phyloP scores from a whole-genome alignment of 140 eudicot genomes.

The Ambrosia hybrid region DNA sequence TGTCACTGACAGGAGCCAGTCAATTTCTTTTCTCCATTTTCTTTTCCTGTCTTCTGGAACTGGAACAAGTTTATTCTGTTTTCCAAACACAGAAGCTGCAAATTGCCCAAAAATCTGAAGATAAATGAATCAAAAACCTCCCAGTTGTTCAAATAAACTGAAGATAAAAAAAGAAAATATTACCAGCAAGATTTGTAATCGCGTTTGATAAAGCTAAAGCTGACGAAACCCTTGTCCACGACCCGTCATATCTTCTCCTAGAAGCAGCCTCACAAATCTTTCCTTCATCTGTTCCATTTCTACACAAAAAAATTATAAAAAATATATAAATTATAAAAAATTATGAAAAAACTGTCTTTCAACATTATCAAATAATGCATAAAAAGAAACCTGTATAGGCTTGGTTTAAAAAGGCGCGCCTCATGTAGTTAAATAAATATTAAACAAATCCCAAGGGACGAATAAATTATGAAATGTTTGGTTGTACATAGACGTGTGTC shows the following conservation, averaged over 20 bases:
- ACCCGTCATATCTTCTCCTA: slow-evolving; percentile 98
- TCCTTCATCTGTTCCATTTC: slow-evolving; percentile 80
- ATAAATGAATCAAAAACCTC: slow-evolving; percentile 26
- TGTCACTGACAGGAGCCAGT: slow-evolving; percentile 84
- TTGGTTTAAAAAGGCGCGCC: no score
- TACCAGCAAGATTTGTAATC: slow-evolving; percentile 90
- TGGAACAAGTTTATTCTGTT: slow-evolving; percentile 72
- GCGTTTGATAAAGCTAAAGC: slow-evolving; percentile 95
- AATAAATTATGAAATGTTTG: no score
- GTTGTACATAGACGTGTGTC: no score
- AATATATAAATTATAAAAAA: no score
- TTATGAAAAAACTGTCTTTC: no score
- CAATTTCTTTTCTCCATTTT: slow-evolving; percentile 80
- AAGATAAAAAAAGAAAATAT: neutral
- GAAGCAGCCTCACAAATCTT: slow-evolving; percentile 69
- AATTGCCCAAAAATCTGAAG: slow-evolving; percentile 23
- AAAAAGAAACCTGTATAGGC: no score
- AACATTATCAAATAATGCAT: no score
- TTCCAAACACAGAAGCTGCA: slow-evolving; percentile 95
- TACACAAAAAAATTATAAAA: slow-evolving; percentile 23
- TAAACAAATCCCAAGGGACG: no score
- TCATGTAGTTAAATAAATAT: no score
- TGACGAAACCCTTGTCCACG: slow-evolving; percentile 84
- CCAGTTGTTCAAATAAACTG: neutral
- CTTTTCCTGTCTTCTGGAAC: slow-evolving; percentile 58